These are phyloP conservation scores for Fusarium concolor DNA, from an alignment of 2,329 filamentous ascomycete genomes.

Conservation along the genomic window DNA sequence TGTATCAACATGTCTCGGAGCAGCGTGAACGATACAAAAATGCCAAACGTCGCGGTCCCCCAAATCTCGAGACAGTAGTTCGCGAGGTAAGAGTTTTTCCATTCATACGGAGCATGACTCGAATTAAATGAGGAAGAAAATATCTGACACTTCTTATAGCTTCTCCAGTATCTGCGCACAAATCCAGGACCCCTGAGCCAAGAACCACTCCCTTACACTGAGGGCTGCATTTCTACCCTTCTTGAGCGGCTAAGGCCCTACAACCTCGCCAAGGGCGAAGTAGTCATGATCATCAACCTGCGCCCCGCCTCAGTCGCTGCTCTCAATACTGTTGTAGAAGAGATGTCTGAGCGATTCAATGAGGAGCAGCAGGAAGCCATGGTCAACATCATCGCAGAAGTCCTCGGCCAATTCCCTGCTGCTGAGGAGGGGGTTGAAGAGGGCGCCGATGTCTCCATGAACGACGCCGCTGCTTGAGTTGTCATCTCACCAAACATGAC, in stretches of 20 bases:
- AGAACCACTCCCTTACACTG: slow-evolving; percentile 64
- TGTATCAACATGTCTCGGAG: slow-evolving; percentile 72
- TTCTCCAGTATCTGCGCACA: slow-evolving; percentile 70
- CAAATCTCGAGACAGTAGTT: slow-evolving; percentile 70
- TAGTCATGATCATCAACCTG: slow-evolving; percentile 76
- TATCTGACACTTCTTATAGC: slow-evolving; percentile 53
- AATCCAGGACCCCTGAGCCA: slow-evolving; percentile 67
- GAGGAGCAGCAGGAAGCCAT: slow-evolving; percentile 70
- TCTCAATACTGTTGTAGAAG: slow-evolving; percentile 73
- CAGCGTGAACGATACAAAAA: slow-evolving; percentile 65
- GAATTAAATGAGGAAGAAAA: neutral
- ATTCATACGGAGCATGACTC: neutral
- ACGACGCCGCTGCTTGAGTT: slow-evolving; percentile 49
- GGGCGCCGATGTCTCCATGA: slow-evolving; percentile 53
- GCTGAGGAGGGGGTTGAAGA: slow-evolving; percentile 45
- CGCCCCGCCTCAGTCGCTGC: slow-evolving; percentile 67
- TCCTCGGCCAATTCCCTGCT: slow-evolving; percentile 65
- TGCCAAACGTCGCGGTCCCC: slow-evolving; percentile 63
- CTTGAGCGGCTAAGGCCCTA: slow-evolving; percentile 67
- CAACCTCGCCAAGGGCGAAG: slow-evolving; percentile 74
- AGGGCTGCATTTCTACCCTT: slow-evolving; percentile 64
- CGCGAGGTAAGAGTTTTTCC: slow-evolving; percentile 66
- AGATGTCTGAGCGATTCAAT: slow-evolving; percentile 70
- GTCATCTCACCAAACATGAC: slow-evolving; percentile 11
- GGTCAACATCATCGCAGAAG: slow-evolving; percentile 65